Base-by-base conservation (phyloP, 2,329 filamentous ascomycete species). In the Myotisia sp. region DNA sequence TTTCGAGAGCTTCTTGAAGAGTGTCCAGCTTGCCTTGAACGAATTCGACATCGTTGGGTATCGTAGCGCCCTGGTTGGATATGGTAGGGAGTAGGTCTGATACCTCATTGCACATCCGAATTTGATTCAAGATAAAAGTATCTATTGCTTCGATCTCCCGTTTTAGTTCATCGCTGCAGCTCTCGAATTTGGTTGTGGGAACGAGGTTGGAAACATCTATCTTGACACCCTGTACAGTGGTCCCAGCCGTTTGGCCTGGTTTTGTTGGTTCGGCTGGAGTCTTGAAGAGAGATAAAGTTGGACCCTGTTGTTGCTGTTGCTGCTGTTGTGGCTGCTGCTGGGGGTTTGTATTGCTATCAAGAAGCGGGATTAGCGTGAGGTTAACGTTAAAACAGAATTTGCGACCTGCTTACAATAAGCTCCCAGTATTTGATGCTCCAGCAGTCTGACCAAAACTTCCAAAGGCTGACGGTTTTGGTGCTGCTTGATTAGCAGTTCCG, bases 141-240 rank as follows among this genome's bases (percentile, higher is more conserved):
- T 98, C 87, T 42, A 92, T 74, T 6, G 67, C 60, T 42, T 82
- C 74, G 41, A 98, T 80, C 44, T 83, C 64, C 42, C 75, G 72
- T 51, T 92, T 84, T 10, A 93, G 65, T 19, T 82, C 74, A 44
- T 87, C 79, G 40, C 81, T 74, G 18, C 93, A 76, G 55, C 93
- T 87, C 52, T 85, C 83, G 63, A 90, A 94, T 41, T 90, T 82
- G 3, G 85, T 93, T 0, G 86, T 92, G 10, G 80, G 79, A 34
- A 84, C 75, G 40, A 95, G 65, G 51, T 81, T 82, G 46, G 72
- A 72, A 34, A 81, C 60, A 55, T 90, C 81, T 47, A 92, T 80
- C 48, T 80, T 77, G 12, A 84, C 79, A 12, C 79, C 82, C 0
- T 78, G 75, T 10, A 76, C 67, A 2, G 50, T 54, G 3, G 44